phyloP scores from a whole-genome alignment of 257 asterid genomes.

The Anisodus tanguticus region DNA sequence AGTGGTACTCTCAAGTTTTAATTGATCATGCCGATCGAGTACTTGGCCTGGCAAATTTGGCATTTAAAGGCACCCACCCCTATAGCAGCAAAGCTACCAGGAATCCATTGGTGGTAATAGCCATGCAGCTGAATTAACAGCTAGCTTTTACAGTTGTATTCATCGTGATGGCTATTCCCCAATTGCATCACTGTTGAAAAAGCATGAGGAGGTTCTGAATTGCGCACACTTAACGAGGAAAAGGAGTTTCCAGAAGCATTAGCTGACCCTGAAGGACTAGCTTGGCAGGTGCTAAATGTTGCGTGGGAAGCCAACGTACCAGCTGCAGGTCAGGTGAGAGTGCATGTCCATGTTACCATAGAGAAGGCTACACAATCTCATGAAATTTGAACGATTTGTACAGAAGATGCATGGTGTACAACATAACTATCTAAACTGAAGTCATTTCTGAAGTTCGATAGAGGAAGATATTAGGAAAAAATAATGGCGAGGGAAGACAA shows the following conservation, averaged over 20 bases:
- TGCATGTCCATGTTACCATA: background rate
- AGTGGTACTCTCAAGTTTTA: constrained; percentile 63
- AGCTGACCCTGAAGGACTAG: constrained; percentile 62
- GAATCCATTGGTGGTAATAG: constrained; percentile 90
- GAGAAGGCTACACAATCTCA: constrained; percentile 42
- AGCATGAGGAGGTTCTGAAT: constrained; percentile 40
- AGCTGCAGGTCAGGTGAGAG: constrained; percentile 43
- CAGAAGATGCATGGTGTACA: no score
- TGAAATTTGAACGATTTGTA: constrained; percentile 43
- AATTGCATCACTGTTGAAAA: constrained; percentile 62
- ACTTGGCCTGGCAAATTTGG: constrained; percentile 57
- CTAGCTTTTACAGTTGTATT: no score
- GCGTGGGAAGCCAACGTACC: constrained; percentile 74
- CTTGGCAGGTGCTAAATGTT: constrained; percentile 47
- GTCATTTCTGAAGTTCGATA: no score
- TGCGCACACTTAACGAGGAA: constrained; percentile 68
- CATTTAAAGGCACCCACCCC: constrained; percentile 63
- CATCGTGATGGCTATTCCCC: constrained; percentile 50
- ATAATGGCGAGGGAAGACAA: no score
- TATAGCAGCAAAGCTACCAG: constrained; percentile 70
- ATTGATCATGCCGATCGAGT: constrained; percentile 69
- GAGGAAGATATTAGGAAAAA: no score
- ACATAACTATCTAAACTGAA: no score
- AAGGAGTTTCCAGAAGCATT: constrained; percentile 44
- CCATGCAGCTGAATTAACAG: constrained; percentile 23